Base-by-base conservation (phyloP, 2,329 filamentous ascomycete species). In the Phaeoacremonium minimum region DNA sequence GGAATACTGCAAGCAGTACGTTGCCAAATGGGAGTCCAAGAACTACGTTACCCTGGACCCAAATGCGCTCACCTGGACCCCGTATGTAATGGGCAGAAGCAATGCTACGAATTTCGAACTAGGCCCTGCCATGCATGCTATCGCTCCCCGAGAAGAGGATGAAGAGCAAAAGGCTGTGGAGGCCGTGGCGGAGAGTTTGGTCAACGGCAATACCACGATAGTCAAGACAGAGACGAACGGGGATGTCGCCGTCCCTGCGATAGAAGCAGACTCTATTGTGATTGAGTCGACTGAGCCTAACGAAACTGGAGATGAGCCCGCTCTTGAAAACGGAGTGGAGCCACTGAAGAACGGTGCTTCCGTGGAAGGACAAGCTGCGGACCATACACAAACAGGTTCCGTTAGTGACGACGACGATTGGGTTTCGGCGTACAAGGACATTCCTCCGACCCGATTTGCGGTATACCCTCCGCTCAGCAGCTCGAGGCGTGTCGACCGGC, bases 1-100 rank as follows among this genome's bases (percentile, higher is more conserved):
- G 38, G 74, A 80, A 4, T 95, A 91, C 55, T 96, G 91, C 60
- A 80, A 80, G 40, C 81, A 91, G 46, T 95, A 95, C 50, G 85
- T 96, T 42, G 76, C 79, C 19, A 93, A 91, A 46, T 95, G 91
- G 78, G 87, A 95, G 53, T 74, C 76, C 33, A 96, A 96, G 55
- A 82, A 84, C 8, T 94, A 95, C 48, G 86, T 95, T 15, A 85
- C 81, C 50, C 76, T 98, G 22, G 85, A 93, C 46, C 79, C 85
- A 0, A 80, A 84, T 30, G 81, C 81, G 14, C 72, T 98, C 17
- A 84, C 90, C 9, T 98, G 93, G 93, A 96, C 90, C 12, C 93
- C 93, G 1, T 98, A 95, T 57, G 82, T 97, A 29, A 97, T 96
- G 89, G 91, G 93, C 17, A 80, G 88, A 44, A 84, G 78, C 57